A percentile compares a stretch with the other conserved stretches of the same genome.
Evolutionary conservation across 2,329 filamentous ascomycete genomes (phyloP).

Genomic region (Calonectria naviculata): DNA sequence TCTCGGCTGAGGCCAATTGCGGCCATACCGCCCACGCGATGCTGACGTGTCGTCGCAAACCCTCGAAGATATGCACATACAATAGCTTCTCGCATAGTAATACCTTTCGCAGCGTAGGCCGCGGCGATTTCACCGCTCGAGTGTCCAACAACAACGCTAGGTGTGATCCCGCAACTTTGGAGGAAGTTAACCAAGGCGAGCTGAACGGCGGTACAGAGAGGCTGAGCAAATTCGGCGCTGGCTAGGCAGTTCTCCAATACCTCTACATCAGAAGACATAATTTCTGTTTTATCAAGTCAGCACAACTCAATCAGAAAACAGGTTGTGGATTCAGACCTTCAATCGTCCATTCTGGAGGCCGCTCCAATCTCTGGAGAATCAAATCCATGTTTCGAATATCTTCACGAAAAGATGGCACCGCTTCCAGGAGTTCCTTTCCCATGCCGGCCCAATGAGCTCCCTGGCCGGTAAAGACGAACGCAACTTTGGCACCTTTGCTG

Average conservation of each 20-base stretch:
- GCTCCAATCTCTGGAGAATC: neutral
- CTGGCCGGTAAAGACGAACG: neutral
- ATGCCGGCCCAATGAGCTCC: neutral
- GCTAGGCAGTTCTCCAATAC: neutral
- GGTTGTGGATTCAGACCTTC: neutral
- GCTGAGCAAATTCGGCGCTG: conserved; percentile 15
- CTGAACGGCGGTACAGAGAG: conserved; percentile 22
- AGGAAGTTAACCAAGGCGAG: conserved; percentile 13
- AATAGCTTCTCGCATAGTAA: conserved; percentile 20
- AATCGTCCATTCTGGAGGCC: neutral
- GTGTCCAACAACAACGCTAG: conserved; percentile 15
- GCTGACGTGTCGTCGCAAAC: neutral
- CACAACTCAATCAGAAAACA: neutral
- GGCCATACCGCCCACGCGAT: conserved; percentile 3
- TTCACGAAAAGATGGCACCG: neutral
- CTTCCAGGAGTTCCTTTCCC: neutral
- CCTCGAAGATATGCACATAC: conserved; percentile 16
- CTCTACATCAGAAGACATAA: neutral
- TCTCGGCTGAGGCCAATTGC: conserved; percentile 7
- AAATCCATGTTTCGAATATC: neutral
- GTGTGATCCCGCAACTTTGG: rapidly evolving
- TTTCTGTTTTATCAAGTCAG: neutral
- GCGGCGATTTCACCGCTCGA: conserved; percentile 27
- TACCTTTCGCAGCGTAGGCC: conserved; percentile 10
- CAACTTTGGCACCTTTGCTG: neutral